Evolutionary conservation across 2,329 filamentous ascomycete genomes (phyloP), one percentile per base, ranked within the genome.

Genomic region (Emergomyces pasteurianus): DNA sequence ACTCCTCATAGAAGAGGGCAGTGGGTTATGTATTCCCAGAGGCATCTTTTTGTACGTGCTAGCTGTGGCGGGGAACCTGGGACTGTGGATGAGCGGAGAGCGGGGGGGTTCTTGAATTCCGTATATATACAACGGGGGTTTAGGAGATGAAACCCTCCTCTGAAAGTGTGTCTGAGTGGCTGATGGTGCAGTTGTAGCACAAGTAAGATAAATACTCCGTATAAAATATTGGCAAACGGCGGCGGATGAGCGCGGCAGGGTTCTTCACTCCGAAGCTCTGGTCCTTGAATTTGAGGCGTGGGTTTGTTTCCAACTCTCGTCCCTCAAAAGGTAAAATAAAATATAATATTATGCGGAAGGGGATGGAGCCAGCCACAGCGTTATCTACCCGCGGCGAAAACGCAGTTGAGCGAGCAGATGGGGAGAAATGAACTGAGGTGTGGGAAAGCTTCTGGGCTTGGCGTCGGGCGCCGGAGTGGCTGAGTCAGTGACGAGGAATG

Each of bases 1-100:
- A 78, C 77, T 79, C 67, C 69, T 70, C 70, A 80, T 71, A 62
- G 78, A 80, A 60, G 78, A 75, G 62, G 78, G 78, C 62, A 80
- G 69, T 49, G 78, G 76, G 65, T 78, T 78, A 64, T 78, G 70
- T 57, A 65, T 63, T 59, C 64, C 64, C 40, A 65, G 28, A 53
- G 63, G 62, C 63, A 65, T 65, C 2, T 55, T 55, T 40, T 5
- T 12, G 31, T 55, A 26, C 21, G 18, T 8, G n/a, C 18, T 8
- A 53, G 31, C n/a, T 40, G 34, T 21, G 52, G 21, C n/a, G 34
- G 10, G n/a, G 26, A 31, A 31, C 31, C 16, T 31, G 23, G 8
- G 21, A 28, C 1, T 10, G 7, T 26, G 12, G 26, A 23, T 54
- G 10, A 16, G 26, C 34, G 31, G n/a, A 14, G 34, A 9, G 26